Percentiles rank a stretch among this genome's conserved stretches.
Evolutionary conservation across 352 stramenopile species (phyloP).

Genomic region (Phytopythium delawarense): DNA sequence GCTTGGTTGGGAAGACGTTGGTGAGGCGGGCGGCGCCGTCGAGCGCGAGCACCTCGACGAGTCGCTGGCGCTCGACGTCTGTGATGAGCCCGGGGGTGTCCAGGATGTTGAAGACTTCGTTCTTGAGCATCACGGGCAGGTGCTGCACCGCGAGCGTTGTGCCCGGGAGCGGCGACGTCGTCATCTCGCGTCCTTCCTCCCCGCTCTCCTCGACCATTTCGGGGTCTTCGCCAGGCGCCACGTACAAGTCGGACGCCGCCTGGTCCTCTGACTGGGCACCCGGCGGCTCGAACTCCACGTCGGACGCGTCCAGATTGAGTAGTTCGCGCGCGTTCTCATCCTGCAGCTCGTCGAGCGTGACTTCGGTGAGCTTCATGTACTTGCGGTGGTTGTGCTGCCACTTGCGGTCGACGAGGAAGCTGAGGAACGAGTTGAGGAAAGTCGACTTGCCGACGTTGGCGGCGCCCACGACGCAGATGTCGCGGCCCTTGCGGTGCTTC

Average conservation of each 20-base stretch:
- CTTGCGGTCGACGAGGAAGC: constrained; percentile 73
- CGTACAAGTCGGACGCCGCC: constrained; percentile 26
- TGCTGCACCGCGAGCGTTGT: constrained; percentile 88
- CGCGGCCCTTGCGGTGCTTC: constrained; percentile 69
- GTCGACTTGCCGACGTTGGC: constrained; percentile 92
- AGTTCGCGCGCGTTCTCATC: constrained; percentile 35
- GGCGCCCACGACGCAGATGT: constrained; percentile 89
- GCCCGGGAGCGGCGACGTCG: constrained; percentile 87
- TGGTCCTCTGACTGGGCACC: neutral
- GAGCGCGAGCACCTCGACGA: constrained; percentile 73
- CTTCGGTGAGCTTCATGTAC: constrained; percentile 73
- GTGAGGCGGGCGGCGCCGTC: constrained; percentile 60
- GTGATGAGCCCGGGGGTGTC: constrained; percentile 80
- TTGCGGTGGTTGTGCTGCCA: constrained; percentile 86
- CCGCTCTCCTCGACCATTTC: constrained; percentile 70
- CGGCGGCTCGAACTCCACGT: constrained; percentile 15
- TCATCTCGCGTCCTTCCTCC: constrained; percentile 70
- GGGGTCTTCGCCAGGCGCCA: constrained; percentile 50
- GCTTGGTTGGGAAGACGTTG: constrained; percentile 75
- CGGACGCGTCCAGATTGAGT: constrained; percentile 50
- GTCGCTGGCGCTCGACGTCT: constrained; percentile 68
- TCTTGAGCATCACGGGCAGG: constrained; percentile 71
- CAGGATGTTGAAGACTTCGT: constrained; percentile 80
- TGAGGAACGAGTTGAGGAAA: constrained; percentile 91
- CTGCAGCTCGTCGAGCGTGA: constrained; percentile 49